Base-by-base conservation (phyloP, 2,329 filamentous ascomycete genomes). In the Xylariaceae sp. region DNA sequence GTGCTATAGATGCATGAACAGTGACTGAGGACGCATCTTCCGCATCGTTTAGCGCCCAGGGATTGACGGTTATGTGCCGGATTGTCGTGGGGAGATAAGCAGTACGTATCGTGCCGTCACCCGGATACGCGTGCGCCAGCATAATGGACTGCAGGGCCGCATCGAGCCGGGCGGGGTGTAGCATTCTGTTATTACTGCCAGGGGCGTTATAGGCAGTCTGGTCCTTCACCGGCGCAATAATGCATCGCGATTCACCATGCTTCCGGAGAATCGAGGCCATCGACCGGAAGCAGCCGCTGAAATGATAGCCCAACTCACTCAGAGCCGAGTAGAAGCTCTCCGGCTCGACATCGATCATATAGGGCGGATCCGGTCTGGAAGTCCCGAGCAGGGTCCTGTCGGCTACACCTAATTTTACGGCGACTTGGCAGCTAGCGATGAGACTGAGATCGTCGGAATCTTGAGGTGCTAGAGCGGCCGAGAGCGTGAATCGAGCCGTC, bases 111-210 rank as follows among this genome's bases (percentile, higher is more conserved):
- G 22, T 27, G 22, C 55, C 61, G 52, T 68, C 65, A 9, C 53
- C 51, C 1, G 68, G 68, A 22, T 58, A 62, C 17, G 54, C 56
- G 40, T 57, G 56, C 2, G 68, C 67, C 2, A 61, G 54, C 17
- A 68, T 40, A 15, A 63, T 51, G 1, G 60, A 53, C 43, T 70
- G 68, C 12, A 70, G 54, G 1, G 62, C 61, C 14, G 55, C 58
- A 40, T 70, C 68, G 1, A 69, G 27, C 9, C 40, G 40, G 2
- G 9, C 41, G 11, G 47, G 47, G 27, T 48, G 45, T 5, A 42
- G 14, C 3, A 22, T 5, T 7, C 42, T 22, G 33, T 12, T 15
- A 11, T 22, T 19, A 15, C 31, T 27, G 22, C 22, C 22, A 27
- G 22, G 4, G 22, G 22, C 22, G 22, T 27, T 10, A 40, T 27